Conservation (phyloP, 2,329 filamentous ascomycete genomes). For the Colletotrichum filicis region DNA sequence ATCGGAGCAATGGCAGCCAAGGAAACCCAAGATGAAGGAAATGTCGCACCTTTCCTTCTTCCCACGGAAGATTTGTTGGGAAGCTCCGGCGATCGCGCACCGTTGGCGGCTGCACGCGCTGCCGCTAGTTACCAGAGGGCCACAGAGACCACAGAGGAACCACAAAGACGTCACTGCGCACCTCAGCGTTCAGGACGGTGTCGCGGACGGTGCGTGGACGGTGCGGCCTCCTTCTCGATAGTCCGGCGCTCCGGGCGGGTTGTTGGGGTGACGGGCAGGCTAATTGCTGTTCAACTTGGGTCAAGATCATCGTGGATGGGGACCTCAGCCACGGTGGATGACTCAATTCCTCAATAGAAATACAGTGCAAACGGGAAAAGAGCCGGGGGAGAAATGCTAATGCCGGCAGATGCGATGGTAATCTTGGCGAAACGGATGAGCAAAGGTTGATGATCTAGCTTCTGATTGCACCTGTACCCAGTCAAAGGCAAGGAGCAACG, state of each 20-base stretch:
- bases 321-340: background rate
- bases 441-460: constrained; percentile 6
- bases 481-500: too few relatives aligned
- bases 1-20: constrained; percentile 19
- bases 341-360: background rate
- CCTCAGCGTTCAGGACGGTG: background rate
- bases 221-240: constrained; percentile 2
- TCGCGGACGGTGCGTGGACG: constrained; percentile 13
- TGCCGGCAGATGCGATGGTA: background rate
- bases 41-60: constrained; percentile 20
- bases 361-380: background rate
- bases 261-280: background rate
- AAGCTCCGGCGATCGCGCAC: constrained; percentile 29
- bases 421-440: constrained; percentile 15
- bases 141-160: too few relatives aligned
- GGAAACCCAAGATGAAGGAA: constrained; percentile 26
- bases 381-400: background rate
- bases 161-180: constrained; percentile 23
- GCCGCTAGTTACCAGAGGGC: too few relatives aligned
- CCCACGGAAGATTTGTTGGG: constrained; percentile 31
- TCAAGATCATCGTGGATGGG: constrained; percentile 1
- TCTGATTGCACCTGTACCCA: background rate
- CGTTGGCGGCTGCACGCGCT: background rate
- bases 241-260: constrained; percentile 21
- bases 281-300: background rate